Conservation (phyloP, 2,329 filamentous ascomycete species). For the Nannizzia gypsea region DNA sequence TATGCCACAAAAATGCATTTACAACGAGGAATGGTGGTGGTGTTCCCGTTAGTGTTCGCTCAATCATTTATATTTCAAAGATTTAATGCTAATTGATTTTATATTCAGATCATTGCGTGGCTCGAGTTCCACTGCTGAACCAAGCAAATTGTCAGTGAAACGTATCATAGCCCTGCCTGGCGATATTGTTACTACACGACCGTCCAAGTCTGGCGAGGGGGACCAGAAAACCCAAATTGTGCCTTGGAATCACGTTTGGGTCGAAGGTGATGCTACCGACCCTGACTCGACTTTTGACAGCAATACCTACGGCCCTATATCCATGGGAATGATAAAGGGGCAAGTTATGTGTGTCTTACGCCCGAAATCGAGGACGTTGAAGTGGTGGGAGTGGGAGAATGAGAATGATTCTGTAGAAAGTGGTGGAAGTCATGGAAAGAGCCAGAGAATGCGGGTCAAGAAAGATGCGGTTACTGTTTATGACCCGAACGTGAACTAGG, state of each 20-base stretch:
- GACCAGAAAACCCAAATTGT: constrained; percentile 42
- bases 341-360: constrained; percentile 60
- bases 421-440: constrained; percentile 14
- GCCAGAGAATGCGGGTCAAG: constrained; percentile 26
- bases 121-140: constrained; percentile 56
- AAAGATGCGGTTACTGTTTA: constrained; percentile 28
- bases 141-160: constrained; percentile 63
- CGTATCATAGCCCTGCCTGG: constrained; percentile 70
- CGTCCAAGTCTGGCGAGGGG: constrained; percentile 41
- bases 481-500: constrained; percentile 21
- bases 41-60: constrained; percentile 35
- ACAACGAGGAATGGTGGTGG: constrained; percentile 62
- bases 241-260: constrained; percentile 80
- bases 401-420: constrained; percentile 12
- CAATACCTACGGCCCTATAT: constrained; percentile 79
- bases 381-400: constrained; percentile 30
- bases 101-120: constrained; percentile 1
- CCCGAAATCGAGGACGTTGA: constrained; percentile 38
- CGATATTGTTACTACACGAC: constrained; percentile 58
- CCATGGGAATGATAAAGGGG: constrained; percentile 61
- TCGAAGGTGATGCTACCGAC: constrained; percentile 71
- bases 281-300: constrained; percentile 64
- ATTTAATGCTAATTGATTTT: neutral
- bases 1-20: constrained; percentile 40
- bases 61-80: neutral